These are phyloP conservation scores for Oryza officinalis DNA, from an alignment of 176 grass and related monocot species.

Conservation along the genomic window DNA sequence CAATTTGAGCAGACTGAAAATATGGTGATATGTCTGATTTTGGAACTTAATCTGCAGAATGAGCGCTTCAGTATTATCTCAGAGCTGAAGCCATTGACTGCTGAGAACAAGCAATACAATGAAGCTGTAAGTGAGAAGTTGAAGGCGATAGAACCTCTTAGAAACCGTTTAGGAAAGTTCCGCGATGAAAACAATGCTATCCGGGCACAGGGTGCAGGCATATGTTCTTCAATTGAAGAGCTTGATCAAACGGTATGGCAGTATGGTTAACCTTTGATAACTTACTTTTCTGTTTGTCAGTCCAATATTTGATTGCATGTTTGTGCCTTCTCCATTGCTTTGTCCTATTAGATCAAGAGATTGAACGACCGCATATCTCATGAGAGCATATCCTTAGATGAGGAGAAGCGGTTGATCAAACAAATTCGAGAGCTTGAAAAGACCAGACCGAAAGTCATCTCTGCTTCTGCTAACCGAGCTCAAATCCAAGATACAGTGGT, in stretches of 20 bases:
- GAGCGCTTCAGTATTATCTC: conserved; percentile 64
- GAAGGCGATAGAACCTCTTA: conserved; percentile 80
- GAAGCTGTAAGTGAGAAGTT: conserved; percentile 70
- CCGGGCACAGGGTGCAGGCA: conserved; percentile 70
- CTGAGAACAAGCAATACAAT: conserved; percentile 75
- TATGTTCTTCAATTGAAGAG: conserved; percentile 93
- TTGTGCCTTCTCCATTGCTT: conserved; percentile 24
- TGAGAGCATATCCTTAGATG: conserved; percentile 81
- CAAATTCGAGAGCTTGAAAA: conserved; percentile 92
- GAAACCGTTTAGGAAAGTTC: conserved; percentile 72
- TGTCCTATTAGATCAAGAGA: conserved; percentile 65
- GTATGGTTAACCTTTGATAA: conserved; percentile 48
- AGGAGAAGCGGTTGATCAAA: conserved; percentile 87
- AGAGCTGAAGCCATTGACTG: conserved; percentile 68
- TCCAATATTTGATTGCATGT: conserved; percentile 36
- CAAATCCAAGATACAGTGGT: conserved; percentile 74
- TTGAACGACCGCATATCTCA: conserved; percentile 80
- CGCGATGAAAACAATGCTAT: conserved; percentile 78
- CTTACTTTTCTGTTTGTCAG: neutral
- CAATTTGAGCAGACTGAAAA: neutral
- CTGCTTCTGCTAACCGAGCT: conserved; percentile 65
- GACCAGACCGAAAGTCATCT: conserved; percentile 79
- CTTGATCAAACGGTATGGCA: conserved; percentile 73
- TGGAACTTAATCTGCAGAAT: conserved; percentile 48
- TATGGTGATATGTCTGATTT: conserved; percentile 3